Conservation (phyloP, 2,329 filamentous ascomycete species). For the Penicillium olsonii region DNA sequence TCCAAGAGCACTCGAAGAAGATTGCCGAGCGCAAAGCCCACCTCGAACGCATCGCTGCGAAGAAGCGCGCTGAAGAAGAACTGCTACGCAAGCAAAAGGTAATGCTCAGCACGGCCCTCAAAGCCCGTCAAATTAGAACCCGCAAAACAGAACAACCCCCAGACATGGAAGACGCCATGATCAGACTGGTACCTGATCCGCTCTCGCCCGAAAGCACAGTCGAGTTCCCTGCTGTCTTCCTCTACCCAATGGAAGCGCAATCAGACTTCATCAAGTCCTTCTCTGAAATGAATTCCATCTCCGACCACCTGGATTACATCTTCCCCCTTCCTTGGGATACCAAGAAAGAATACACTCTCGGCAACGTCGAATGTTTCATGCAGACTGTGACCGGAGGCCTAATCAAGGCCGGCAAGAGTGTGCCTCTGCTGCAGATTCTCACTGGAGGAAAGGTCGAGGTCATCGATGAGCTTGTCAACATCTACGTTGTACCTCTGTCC, state of each 20-base stretch:
- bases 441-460: constrained; percentile 78
- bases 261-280: constrained; percentile 91
- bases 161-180: constrained; percentile 80
- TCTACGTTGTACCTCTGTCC: constrained; percentile 76
- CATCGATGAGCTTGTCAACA: constrained; percentile 78
- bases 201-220: constrained; percentile 72
- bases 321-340: constrained; percentile 87
- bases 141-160: constrained; percentile 71
- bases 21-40: constrained; percentile 61
- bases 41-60: constrained; percentile 57
- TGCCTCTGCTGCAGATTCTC: constrained; percentile 73
- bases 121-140: constrained; percentile 68
- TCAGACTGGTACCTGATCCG: constrained; percentile 71
- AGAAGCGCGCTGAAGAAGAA: constrained; percentile 55
- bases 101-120: constrained; percentile 66
- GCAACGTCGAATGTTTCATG: constrained; percentile 80
- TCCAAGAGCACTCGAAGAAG: constrained; percentile 63
- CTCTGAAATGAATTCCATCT: constrained; percentile 71
- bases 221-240: constrained; percentile 74
- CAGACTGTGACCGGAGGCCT: constrained; percentile 78
- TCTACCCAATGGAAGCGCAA: constrained; percentile 82
- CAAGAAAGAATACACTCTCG: constrained; percentile 63
- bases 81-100: constrained; percentile 54
- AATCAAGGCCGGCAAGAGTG: constrained; percentile 86
- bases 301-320: constrained; percentile 79